A percentile compares a stretch with the other conserved stretches of the same genome.
These are phyloP conservation scores for Craterostigma plantagineum DNA, from an alignment of 257 asterid genomes.

Conservation along the genomic window DNA sequence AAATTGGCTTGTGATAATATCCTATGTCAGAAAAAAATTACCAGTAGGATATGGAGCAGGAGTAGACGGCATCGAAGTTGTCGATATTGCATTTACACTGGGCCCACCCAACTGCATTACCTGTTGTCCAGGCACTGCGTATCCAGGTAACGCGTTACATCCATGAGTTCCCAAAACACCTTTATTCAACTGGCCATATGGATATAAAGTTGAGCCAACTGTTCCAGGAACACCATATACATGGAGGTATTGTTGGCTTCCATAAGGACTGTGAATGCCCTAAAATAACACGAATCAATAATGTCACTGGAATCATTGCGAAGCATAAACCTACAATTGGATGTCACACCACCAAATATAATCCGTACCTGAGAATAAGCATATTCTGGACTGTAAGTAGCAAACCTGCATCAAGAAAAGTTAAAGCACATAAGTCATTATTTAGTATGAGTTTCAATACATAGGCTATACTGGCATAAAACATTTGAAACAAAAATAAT, in stretches of 20 bases:
- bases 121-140: constrained; percentile 73
- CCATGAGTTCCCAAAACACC: constrained; percentile 57
- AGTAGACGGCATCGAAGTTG: constrained; percentile 57
- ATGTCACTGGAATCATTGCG: constrained; percentile 10
- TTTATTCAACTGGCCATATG: constrained; percentile 67
- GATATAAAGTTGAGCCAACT: constrained; percentile 50
- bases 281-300: constrained; percentile 12
- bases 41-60: constrained; percentile 75
- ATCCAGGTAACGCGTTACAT: constrained; percentile 64
- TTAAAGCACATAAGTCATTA: no score
- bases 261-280: constrained; percentile 85
- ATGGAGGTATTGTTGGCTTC: constrained; percentile 80
- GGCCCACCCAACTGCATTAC: constrained; percentile 76
- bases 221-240: constrained; percentile 79
- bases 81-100: constrained; percentile 42
- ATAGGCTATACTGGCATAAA: no score
- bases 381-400: constrained; percentile 69
- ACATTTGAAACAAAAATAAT: no score
- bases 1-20: background rate
- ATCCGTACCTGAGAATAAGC: constrained; percentile 70
- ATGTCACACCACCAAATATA: constrained; percentile 10
- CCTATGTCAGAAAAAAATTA: constrained; percentile 10
- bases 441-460: no score
- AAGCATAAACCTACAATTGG: constrained; percentile 1
- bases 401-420: constrained; percentile 34